Conservation (phyloP, 177 flowering plant genomes). For the Tripterygium wilfordii region DNA sequence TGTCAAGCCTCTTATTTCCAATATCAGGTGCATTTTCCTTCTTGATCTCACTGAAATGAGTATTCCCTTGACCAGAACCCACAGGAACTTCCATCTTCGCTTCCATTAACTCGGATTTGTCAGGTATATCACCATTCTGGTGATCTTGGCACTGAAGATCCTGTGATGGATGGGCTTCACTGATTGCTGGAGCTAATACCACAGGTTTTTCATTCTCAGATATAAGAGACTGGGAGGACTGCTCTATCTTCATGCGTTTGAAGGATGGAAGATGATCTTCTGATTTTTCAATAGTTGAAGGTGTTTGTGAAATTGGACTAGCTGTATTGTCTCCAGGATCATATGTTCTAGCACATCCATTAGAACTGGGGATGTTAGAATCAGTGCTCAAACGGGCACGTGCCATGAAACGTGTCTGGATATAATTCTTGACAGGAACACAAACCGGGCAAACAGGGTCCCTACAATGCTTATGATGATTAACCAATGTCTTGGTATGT, state of each 20-base stretch:
- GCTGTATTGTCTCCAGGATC: conserved; percentile 28
- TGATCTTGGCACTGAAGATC: conserved; percentile 26
- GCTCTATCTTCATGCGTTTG: conserved; percentile 78
- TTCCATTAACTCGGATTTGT: conserved; percentile 45
- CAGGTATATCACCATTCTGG: conserved; percentile 24
- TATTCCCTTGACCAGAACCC: conserved; percentile 27
- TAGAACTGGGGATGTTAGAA: conserved; percentile 23
- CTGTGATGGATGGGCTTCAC: conserved; percentile 24
- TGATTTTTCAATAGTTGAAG: conserved; percentile 32
- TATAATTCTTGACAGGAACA: conserved; percentile 41
- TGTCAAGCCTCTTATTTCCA: conserved; percentile 25
- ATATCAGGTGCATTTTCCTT: conserved; percentile 29
- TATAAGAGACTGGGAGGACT: conserved; percentile 33
- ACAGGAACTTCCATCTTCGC: conserved; percentile 40
- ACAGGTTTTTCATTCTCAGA: conserved; percentile 32
- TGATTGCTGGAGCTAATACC: conserved; percentile 21
- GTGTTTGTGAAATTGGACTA: conserved; percentile 25
- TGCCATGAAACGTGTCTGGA: conserved; percentile 25
- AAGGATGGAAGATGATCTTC: conserved; percentile 47
- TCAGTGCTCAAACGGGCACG: conserved; percentile 22
- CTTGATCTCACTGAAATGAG: conserved; percentile 25
- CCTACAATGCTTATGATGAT: conserved; percentile 49
- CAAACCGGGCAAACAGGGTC: conserved; percentile 70
- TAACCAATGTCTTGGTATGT: conserved; percentile 33
- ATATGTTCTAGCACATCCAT: conserved; percentile 36